Conservation (phyloP, 176 grass and related monocot genomes). For the Carex littledalei region DNA sequence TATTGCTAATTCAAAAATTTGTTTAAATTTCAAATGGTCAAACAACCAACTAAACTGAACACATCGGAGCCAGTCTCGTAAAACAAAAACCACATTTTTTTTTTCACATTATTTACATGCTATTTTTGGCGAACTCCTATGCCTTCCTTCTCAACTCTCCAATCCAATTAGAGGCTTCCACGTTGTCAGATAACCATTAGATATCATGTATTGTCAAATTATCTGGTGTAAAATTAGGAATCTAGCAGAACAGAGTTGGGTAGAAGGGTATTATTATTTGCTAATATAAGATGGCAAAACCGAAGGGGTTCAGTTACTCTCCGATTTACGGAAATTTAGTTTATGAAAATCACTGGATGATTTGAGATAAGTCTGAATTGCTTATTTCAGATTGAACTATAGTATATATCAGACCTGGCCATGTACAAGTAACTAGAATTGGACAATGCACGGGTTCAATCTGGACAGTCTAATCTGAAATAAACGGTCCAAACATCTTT, state of each 20-base stretch:
- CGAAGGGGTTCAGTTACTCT: background rate
- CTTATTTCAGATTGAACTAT: background rate
- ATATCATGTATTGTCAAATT: background rate
- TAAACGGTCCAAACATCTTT: no score
- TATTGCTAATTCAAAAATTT: background rate
- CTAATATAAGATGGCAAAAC: background rate
- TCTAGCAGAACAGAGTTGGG: background rate
- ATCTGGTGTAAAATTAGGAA: background rate
- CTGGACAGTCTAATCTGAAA: no score
- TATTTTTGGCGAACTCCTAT: conserved; percentile 6
- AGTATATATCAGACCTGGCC: background rate
- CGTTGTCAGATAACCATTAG: background rate
- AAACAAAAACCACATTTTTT: background rate
- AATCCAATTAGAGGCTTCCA: background rate
- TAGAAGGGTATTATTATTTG: conserved; percentile 3
- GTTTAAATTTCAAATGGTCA: background rate
- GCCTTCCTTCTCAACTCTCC: no score
- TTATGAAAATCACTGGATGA: background rate
- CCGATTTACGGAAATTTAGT: background rate
- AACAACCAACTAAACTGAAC: conserved; percentile 14
- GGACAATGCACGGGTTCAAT: no score
- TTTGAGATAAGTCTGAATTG: background rate
- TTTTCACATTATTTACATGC: conserved; percentile 8
- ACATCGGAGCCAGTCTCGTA: background rate
- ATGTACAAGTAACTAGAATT: no score